Conservation (phyloP, 2,329 filamentous ascomycete species). For the Sarocladium brachiariae region DNA sequence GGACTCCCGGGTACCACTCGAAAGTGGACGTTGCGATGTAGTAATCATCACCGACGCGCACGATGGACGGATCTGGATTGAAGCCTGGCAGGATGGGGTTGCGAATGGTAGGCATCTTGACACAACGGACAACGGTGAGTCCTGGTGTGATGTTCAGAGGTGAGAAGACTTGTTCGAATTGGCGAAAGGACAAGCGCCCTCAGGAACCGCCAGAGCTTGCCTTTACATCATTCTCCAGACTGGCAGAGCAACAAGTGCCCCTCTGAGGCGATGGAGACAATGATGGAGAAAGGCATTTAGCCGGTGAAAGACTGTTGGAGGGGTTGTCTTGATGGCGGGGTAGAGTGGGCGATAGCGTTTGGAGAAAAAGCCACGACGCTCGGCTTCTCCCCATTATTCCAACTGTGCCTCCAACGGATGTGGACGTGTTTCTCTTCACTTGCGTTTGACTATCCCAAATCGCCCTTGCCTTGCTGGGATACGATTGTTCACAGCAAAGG, state of each 20-base stretch:
- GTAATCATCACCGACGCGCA: conserved; percentile 45
- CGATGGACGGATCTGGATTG: conserved; percentile 48
- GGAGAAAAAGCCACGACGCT: conserved; percentile 2
- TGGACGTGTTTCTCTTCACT: no score
- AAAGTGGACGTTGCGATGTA: conserved; percentile 51
- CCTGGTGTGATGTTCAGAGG: neutral
- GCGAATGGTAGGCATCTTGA: conserved; percentile 38
- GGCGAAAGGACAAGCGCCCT: neutral
- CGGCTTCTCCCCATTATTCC: conserved; percentile 2
- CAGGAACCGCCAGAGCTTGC: neutral
- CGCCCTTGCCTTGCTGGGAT: no score
- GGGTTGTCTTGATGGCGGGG: neutral
- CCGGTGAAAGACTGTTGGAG: conserved; percentile 1
- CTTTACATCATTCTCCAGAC: conserved; percentile 1
- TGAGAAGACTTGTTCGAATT: neutral
- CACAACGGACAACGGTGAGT: neutral
- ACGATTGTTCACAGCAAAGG: no score
- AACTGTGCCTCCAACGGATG: no score
- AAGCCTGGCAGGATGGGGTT: conserved; percentile 53
- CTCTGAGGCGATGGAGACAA: neutral
- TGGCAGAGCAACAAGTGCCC: neutral
- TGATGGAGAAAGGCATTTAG: conserved; percentile 4
- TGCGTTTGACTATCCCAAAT: no score
- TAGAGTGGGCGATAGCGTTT: neutral
- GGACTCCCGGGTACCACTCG: conserved; percentile 49